Conservation (phyloP, 768 basidiomycete genomes). For the Cystobasidium onofrii region DNA sequence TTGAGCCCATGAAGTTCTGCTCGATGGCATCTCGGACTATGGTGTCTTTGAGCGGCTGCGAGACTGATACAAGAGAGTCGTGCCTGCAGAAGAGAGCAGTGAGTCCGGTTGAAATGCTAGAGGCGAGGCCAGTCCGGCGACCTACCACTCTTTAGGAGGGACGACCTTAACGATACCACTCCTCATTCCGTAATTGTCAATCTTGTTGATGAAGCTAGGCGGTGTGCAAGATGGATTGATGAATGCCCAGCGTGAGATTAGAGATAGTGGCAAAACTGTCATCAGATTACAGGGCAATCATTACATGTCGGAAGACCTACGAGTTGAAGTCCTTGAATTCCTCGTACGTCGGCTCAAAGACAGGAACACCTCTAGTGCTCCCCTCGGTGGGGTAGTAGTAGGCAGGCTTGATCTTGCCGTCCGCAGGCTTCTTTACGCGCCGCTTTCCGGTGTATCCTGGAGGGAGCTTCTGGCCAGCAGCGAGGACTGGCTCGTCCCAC, state of each 20-base stretch:
- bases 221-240: not conserved
- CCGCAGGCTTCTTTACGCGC: conserved; percentile 4
- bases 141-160: conserved; percentile 87
- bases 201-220: conserved; percentile 58
- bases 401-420: conserved; percentile 30
- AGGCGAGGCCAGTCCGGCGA: conserved; percentile 11
- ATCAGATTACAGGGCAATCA: not conserved
- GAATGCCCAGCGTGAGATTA: not conserved
- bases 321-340: conserved; percentile 87
- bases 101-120: not conserved
- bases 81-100: conserved; percentile 51
- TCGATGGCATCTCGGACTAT: conserved; percentile 85
- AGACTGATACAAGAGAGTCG: conserved; percentile 62
- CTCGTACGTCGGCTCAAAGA: conserved; percentile 87
- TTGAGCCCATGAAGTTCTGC: conserved; percentile 73
- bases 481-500: conserved; percentile 11
- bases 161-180: conserved; percentile 96
- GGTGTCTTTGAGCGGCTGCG: conserved; percentile 61
- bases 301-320: conserved; percentile 47
- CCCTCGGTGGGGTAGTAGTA: conserved; percentile 34
- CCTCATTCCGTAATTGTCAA: conserved; percentile 80
- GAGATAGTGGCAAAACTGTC: not conserved
- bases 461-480: conserved; percentile 2
- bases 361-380: conserved; percentile 65
- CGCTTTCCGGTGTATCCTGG: conserved; percentile 26